Conservation (phyloP, 345 rosid species). For the Syzygium oleosum region DNA sequence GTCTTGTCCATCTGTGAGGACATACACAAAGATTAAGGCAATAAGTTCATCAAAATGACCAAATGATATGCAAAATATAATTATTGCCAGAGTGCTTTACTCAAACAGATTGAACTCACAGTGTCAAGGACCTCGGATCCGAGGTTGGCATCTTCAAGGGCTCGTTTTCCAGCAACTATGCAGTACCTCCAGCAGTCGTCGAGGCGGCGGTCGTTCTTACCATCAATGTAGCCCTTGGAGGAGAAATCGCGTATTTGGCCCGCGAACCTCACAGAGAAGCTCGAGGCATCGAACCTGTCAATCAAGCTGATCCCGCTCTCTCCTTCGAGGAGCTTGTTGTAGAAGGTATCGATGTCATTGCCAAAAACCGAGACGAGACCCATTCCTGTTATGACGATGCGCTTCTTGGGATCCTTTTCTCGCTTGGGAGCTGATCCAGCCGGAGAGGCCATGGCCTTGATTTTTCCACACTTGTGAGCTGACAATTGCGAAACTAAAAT, state of each 20-base stretch:
- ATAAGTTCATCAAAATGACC: not conserved
- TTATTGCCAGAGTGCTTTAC: not conserved
- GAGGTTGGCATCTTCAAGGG: conserved; percentile 50
- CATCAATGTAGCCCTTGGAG: conserved; percentile 52
- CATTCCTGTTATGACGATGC: conserved; percentile 61
- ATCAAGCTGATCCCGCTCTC: conserved; percentile 58
- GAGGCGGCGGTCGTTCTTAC: conserved; percentile 56
- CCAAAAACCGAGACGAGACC: conserved; percentile 60
- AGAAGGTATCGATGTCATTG: conserved; percentile 27
- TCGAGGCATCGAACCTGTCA: conserved; percentile 55
- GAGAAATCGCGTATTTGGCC: conserved; percentile 61
- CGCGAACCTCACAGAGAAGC: conserved; percentile 42
- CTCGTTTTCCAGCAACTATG: conserved; percentile 49
- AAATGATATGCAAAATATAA: not conserved
- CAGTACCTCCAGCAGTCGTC: conserved; percentile 72
- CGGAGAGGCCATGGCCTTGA: conserved; percentile 39
- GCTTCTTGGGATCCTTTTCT: conserved; percentile 42
- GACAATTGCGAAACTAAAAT: not conserved
- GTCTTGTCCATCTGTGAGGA: conserved; percentile 44
- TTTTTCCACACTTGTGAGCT: conserved; percentile 18
- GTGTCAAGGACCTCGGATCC: conserved; percentile 34
- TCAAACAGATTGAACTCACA: conserved; percentile 13
- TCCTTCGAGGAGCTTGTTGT: conserved; percentile 50
- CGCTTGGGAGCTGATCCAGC: conserved; percentile 42
- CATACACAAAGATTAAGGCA: not conserved